Evolutionary conservation across 352 stramenopile genomes (phyloP).

Genomic region (Globisporangium polare): DNA sequence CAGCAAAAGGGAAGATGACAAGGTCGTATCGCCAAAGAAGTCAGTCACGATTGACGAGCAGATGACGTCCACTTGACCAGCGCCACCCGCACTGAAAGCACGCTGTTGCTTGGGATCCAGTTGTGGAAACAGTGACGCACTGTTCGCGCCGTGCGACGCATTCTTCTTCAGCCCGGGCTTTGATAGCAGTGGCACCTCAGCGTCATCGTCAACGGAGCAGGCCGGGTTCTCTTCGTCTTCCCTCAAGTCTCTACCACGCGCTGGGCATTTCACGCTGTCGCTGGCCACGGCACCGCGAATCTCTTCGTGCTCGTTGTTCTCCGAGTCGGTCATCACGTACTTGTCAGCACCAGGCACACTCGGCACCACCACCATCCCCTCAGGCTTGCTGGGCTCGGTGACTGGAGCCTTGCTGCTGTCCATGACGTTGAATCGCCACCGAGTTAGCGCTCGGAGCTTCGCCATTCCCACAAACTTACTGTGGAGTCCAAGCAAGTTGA

Average conservation of each 20-base stretch:
- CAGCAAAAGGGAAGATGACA: neutral
- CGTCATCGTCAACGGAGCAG: slow-evolving; percentile 3
- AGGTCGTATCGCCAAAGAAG: slow-evolving; percentile 26
- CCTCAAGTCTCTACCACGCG: neutral
- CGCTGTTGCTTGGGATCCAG: neutral
- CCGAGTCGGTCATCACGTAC: slow-evolving; percentile 6
- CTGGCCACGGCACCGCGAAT: neutral
- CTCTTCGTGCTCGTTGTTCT: slow-evolving; percentile 1
- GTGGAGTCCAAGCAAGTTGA: slow-evolving; percentile 34
- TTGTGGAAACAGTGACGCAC: neutral
- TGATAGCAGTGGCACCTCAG: no score
- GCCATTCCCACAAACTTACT: slow-evolving; percentile 21
- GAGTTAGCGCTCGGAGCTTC: slow-evolving; percentile 26
- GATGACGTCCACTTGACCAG: slow-evolving; percentile 30
- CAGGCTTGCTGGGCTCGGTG: neutral
- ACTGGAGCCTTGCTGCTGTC: neutral
- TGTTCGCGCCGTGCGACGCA: neutral
- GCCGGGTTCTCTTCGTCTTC: slow-evolving; percentile 6
- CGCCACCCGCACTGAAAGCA: neutral
- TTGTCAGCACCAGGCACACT: neutral
- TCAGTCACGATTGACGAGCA: slow-evolving; percentile 39
- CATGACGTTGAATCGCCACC: slow-evolving; percentile 23
- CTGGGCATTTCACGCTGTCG: neutral
- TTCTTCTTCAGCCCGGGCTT: neutral
- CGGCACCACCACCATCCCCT: neutral